Evolutionary conservation across 2,329 filamentous ascomycete genomes (phyloP), one percentile per base, ranked within the genome.

Genomic region (Penicillium vulpinum): DNA sequence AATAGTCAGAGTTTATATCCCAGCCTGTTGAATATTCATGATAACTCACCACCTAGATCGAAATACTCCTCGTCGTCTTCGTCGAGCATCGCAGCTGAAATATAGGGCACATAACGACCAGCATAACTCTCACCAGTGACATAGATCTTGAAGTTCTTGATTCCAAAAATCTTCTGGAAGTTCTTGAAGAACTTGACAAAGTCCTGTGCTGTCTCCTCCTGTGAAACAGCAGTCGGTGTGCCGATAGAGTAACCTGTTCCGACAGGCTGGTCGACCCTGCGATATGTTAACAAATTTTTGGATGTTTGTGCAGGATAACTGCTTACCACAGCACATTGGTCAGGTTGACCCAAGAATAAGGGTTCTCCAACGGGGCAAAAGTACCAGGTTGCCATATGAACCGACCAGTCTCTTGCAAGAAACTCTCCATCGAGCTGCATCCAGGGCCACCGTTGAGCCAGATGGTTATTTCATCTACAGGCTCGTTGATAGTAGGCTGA

Each of bases 171-270:
- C 39, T 89, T 78, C 56, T 91, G 76, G 64, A 91, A 92, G 75
- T 91, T 91, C 76, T 88, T 87, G 81, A 88, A 92, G 75, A 92
- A 94, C 48, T 88, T 88, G 21, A 89, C 75, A 70, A 93, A 91
- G 62, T 93, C 84, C 29, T 77, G 73, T 0, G 88, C 88, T 1
- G 87, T 81, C 61, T 92, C 88, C 43, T 86, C 83, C 62, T 91
- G 84, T 59, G 81, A 85, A 0, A 77, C 85, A 16, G 88, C 88
- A 1, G 82, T 89, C 4, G 85, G 81, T 0, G 73, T 83, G 16
- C 89, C 89, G 45, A 83, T 80, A 0, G 85, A 83, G 70, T 89
- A 92, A 15, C 89, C 89, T 0, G 88, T 89, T 29, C 81, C 81
- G 13, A 83, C 78, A 1, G 77, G 77, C 56, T 75, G 73, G 13